Evolutionary conservation across 176 grass and related monocot genomes (phyloP).

Genomic region (Tuctoria greenei): DNA sequence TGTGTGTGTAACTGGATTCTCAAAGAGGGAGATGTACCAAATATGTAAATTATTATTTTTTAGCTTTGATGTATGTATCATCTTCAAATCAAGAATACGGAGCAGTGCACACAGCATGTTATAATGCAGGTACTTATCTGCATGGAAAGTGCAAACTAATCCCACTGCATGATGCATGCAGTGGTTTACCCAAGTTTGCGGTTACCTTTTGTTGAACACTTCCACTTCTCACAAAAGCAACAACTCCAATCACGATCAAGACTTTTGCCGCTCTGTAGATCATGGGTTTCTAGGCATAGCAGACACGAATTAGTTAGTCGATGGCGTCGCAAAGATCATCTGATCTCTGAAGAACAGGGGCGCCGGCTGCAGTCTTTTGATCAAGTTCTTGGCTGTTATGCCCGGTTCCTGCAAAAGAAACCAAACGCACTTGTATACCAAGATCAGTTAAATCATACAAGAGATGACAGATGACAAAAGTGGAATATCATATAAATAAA

Average conservation of each 20-base stretch:
- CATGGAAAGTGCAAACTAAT: not conserved
- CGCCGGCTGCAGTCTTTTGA: not conserved
- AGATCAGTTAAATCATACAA: too few relatives aligned
- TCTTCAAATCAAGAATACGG: constrained; percentile 7
- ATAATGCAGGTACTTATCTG: not conserved
- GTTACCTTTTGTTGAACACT: constrained; percentile 44
- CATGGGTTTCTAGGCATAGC: not conserved
- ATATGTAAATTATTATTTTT: constrained; percentile 29
- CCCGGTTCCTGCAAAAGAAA: too few relatives aligned
- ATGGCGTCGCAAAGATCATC: constrained; percentile 1
- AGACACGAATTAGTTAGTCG: not conserved
- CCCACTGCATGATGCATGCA: constrained; percentile 13
- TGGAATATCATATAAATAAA: too few relatives aligned
- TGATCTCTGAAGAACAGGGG: not conserved
- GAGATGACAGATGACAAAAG: too few relatives aligned
- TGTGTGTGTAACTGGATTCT: not conserved
- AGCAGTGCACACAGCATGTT: not conserved
- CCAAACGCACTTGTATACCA: too few relatives aligned
- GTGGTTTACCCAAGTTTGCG: constrained; percentile 32
- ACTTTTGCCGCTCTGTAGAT: constrained; percentile 1
- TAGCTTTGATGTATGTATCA: not conserved
- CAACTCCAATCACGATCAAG: constrained; percentile 31
- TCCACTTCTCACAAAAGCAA: constrained; percentile 27
- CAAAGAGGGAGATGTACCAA: not conserved
- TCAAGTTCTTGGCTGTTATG: too few relatives aligned